Base-by-base conservation (phyloP, 1,284 basidiomycete species). In the Puccinia novopanici region DNA sequence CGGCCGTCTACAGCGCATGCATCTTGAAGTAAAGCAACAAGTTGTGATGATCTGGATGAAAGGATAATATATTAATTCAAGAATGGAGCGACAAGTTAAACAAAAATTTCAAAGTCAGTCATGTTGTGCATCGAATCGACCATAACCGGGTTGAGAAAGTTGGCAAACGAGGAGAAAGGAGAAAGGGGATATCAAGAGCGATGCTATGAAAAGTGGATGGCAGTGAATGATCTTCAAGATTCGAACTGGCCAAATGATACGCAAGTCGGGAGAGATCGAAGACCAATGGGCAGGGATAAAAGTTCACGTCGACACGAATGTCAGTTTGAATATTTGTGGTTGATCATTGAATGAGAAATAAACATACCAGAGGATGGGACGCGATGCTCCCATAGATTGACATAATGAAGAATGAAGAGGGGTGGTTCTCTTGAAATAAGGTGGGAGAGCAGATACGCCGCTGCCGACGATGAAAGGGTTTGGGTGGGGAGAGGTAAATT, bases 11-110 rank as follows among this genome's bases (percentile, higher is more conserved):
- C 4, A 13, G n/a, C 6, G 67, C 45, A 70, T 30, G 67, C 27
- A 17, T 50, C 24, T 24, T 70, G n/a, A 8, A 70, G 67, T 9
- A 70, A 24, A 27, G 45, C 42, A n/a, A 52, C 30, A 15, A 70
- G 40, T 52, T 30, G 42, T 2, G 67, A 70, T 70, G 67, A 70
- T 50, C 67, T 70, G 67, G 30, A 70, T 70, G 67, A 34, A 42
- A 5, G 27, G 4, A n/a, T 50, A 17, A 70, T 48, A 48, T 48
- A 19, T 3, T 42, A 45, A 24, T 68, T 50, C 40, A 24, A 50
- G 45, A 6, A 52, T 70, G 67, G 40, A 9, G 34, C 27, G 30
- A 50, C 9, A 4, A 30, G 37, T 13, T 48, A 52, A 52, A 45
- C 42, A 40, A 50, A 5, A 24, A 48, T 27, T 48, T 42, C 15